These are phyloP conservation scores for Silene latifolia DNA, from an alignment of 148 eudicot genomes.

Conservation along the genomic window DNA sequence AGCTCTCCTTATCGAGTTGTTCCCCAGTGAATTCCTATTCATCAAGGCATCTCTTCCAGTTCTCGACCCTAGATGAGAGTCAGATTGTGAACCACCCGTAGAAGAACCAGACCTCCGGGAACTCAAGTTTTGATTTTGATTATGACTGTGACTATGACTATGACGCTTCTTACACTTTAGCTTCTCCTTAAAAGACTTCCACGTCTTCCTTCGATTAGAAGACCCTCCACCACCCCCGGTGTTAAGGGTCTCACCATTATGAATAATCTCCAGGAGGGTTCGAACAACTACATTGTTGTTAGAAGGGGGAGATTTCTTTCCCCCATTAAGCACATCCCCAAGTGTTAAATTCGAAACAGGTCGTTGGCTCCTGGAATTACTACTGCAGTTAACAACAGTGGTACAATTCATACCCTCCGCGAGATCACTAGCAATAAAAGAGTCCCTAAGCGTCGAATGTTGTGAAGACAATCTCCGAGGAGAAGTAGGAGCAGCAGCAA, in stretches of 20 bases:
- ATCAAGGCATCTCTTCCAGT: slow-evolving; percentile 6
- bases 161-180: slow-evolving; percentile 25
- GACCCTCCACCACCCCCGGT: slow-evolving; percentile 7
- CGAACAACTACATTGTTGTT: slow-evolving; percentile 22
- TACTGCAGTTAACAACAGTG: neutral
- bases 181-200: slow-evolving; percentile 38
- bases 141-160: slow-evolving; percentile 9
- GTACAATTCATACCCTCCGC: slow-evolving; percentile 18
- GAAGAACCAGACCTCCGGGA: slow-evolving; percentile 21
- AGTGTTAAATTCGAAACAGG: slow-evolving; percentile 30
- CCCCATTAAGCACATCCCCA: slow-evolving; percentile 34
- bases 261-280: slow-evolving; percentile 47
- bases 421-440: slow-evolving; percentile 26
- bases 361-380: neutral
- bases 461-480: slow-evolving; percentile 24
- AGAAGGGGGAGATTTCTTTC: slow-evolving; percentile 25
- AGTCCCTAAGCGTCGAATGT: slow-evolving; percentile 35
- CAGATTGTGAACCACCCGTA: slow-evolving; percentile 11
- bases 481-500: slow-evolving; percentile 20
- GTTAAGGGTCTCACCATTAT: slow-evolving; percentile 34
- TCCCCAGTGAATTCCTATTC: slow-evolving; percentile 23
- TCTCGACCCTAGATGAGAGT: slow-evolving; percentile 13
- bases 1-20: slow-evolving; percentile 16
- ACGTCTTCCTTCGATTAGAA: slow-evolving; percentile 27
- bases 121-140: slow-evolving; percentile 17